Conservation (phyloP, 2,329 filamentous ascomycete genomes). For the Leptodontidium sp. region DNA sequence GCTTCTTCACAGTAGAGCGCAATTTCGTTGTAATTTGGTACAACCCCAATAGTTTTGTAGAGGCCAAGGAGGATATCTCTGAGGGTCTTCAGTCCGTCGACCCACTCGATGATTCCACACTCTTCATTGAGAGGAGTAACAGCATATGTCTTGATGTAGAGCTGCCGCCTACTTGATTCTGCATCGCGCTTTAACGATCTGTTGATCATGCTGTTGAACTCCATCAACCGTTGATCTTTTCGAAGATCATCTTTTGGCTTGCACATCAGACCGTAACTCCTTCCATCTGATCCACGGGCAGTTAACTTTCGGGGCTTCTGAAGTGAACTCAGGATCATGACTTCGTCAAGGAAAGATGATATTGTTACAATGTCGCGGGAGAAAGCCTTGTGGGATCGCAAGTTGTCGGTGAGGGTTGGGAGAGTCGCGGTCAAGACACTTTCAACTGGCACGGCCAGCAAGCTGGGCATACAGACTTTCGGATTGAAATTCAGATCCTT, state of each 20-base stretch:
- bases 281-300: conserved; percentile 88
- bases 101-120: conserved; percentile 98
- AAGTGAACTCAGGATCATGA: conserved; percentile 87
- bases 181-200: conserved; percentile 90
- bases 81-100: conserved; percentile 92
- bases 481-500: conserved; percentile 85
- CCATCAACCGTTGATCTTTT: conserved; percentile 98
- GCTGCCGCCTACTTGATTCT: conserved; percentile 85
- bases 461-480: conserved; percentile 79
- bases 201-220: conserved; percentile 99
- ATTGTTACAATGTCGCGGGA: conserved; percentile 87
- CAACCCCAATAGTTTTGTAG: conserved; percentile 78
- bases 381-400: conserved; percentile 85
- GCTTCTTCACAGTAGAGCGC: conserved; percentile 70
- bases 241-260: conserved; percentile 98
- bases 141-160: conserved; percentile 97
- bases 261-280: conserved; percentile 87
- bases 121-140: conserved; percentile 98
- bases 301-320: conserved; percentile 92
- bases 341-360: conserved; percentile 81
- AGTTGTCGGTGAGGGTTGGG: conserved; percentile 75
- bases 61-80: conserved; percentile 86
- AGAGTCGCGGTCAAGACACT: conserved; percentile 82
- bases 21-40: conserved; percentile 74
- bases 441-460: conserved; percentile 89